A percentile compares a stretch with the other conserved stretches of the same genome.
These are phyloP conservation scores for Fusarium protoensiforme DNA, from an alignment of 2,329 filamentous ascomycete genomes.

Conservation along the genomic window DNA sequence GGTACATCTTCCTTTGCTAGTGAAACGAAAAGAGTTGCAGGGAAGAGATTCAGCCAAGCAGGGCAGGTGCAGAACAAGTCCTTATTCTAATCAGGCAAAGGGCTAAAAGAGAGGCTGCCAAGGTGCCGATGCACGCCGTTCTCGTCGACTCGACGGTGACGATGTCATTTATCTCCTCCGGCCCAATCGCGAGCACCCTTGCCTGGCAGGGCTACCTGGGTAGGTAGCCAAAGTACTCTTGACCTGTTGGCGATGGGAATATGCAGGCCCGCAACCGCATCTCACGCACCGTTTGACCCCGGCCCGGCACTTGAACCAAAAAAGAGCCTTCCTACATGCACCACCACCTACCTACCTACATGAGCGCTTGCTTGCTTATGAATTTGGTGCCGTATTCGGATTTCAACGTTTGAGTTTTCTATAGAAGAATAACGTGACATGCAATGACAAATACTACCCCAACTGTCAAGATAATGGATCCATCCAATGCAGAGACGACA, in stretches of 20 bases:
- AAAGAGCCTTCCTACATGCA: not conserved
- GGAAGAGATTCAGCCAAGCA: slow-evolving; percentile 11
- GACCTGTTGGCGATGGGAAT: not conserved
- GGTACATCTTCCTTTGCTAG: slow-evolving; percentile 13
- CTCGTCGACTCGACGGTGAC: not conserved
- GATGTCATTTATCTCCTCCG: not conserved
- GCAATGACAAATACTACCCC: not conserved
- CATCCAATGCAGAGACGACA: not conserved
- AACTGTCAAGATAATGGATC: too few species aligned
- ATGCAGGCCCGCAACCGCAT: not conserved
- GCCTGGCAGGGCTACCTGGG: not conserved
- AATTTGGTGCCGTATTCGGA: slow-evolving; percentile 1
- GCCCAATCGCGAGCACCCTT: slow-evolving; percentile 17
- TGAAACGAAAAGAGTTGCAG: slow-evolving; percentile 34
- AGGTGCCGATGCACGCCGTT: not conserved
- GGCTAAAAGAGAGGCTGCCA: not conserved
- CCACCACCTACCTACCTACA: not conserved
- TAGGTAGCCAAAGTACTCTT: not conserved
- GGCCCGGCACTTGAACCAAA: not conserved
- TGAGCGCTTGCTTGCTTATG: not conserved
- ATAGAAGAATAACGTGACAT: not conserved
- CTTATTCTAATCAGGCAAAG: slow-evolving; percentile 33
- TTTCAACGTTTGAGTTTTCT: not conserved
- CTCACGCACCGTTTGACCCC: not conserved
- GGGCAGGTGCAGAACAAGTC: slow-evolving; percentile 10